Evolutionary conservation across 345 rosid genomes (phyloP).

Genomic region (Lepidium sativum): DNA sequence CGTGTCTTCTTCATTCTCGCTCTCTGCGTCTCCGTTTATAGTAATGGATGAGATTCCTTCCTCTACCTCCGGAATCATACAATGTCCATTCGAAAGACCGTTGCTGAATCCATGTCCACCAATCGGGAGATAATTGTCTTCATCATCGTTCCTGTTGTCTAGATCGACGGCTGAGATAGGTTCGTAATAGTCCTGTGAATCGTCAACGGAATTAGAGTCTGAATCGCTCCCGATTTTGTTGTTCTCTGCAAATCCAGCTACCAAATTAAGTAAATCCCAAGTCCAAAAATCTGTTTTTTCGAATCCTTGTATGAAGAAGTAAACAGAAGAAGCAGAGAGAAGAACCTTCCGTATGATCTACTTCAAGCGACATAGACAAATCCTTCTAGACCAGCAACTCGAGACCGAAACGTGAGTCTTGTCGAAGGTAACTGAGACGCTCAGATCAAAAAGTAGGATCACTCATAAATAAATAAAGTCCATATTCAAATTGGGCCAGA

Average conservation of each 20-base stretch:
- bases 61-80: constrained; percentile 20
- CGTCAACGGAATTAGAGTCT: constrained; percentile 43
- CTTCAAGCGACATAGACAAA: background rate
- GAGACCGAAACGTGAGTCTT: background rate
- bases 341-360: constrained; percentile 22
- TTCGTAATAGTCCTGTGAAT: constrained; percentile 58
- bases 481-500: too few relatives aligned
- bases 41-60: constrained; percentile 46
- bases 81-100: constrained; percentile 39
- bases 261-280: background rate
- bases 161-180: constrained; percentile 60
- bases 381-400: background rate
- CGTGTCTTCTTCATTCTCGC: constrained; percentile 37
- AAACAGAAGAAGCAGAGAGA: background rate
- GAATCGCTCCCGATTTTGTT: constrained; percentile 55
- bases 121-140: constrained; percentile 5
- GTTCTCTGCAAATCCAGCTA: constrained; percentile 32
- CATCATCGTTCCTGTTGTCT: constrained; percentile 31
- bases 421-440: background rate
- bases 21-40: constrained; percentile 33
- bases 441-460: background rate
- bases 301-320: background rate
- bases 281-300: background rate
- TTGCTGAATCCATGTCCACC: background rate
- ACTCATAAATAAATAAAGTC: too few relatives aligned